A percentile compares a stretch with the other conserved stretches of the same genome.
Conservation (phyloP, 2,329 filamentous ascomycete species). For the Beauveria sp. region DNA sequence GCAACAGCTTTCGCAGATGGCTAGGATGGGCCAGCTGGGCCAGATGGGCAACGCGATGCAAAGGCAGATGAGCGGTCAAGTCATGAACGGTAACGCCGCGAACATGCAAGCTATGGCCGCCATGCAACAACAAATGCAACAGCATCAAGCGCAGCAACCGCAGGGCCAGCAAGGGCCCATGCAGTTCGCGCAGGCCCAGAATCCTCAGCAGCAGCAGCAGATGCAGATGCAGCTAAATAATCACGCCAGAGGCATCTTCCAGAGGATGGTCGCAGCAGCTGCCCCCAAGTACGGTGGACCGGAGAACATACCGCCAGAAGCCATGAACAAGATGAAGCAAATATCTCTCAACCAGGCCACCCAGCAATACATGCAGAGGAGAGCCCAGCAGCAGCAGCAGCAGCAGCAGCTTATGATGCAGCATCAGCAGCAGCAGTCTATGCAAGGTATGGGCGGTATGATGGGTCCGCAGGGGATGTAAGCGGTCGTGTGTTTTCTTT, state of each 20-base stretch:
- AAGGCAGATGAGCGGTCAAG: slow-evolving; percentile 27
- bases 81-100: slow-evolving; percentile 22
- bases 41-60: slow-evolving; percentile 34
- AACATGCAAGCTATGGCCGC: slow-evolving; percentile 23
- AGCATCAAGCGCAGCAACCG: slow-evolving; percentile 26
- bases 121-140: slow-evolving; percentile 26
- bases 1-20: slow-evolving; percentile 30
- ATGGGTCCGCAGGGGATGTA: slow-evolving; percentile 45
- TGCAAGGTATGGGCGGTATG: slow-evolving; percentile 52
- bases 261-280: slow-evolving; percentile 27
- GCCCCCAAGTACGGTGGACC: slow-evolving; percentile 32
- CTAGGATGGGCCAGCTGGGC: slow-evolving; percentile 23
- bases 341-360: slow-evolving; percentile 32
- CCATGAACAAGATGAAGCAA: slow-evolving; percentile 37
- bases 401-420: slow-evolving; percentile 29
- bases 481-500: background rate
- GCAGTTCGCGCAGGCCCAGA: slow-evolving; percentile 9
- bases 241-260: slow-evolving; percentile 30
- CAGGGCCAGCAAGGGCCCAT: slow-evolving; percentile 15
- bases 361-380: slow-evolving; percentile 25
- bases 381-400: slow-evolving; percentile 19
- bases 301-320: slow-evolving; percentile 39
- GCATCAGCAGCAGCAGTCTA: slow-evolving; percentile 32
- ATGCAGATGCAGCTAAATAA: slow-evolving; percentile 28
- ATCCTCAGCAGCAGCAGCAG: slow-evolving; percentile 23